Evolutionary conservation across 2,329 filamentous ascomycete genomes (phyloP), one percentile per base, ranked within the genome.

Genomic region (Parasarocladium wereldwijsianum): DNA sequence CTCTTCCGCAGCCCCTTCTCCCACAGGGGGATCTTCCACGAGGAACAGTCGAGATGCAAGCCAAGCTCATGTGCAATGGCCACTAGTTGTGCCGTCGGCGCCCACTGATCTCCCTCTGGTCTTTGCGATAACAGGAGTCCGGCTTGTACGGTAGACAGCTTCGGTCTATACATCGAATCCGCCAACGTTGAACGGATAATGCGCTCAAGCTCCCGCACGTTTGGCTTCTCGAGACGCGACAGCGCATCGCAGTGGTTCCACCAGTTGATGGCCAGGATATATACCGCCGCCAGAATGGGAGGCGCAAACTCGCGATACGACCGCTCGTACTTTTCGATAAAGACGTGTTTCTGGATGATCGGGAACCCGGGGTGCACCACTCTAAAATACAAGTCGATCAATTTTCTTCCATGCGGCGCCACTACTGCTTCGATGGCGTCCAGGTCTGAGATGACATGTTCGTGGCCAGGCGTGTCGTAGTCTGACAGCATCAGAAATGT

Each of bases 11-110:
- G 52, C 0, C 83, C 80, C 41, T 80, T 78, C 51, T 93, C 85
- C 84, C 85, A 93, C 0, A 66, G 65, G 17, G 85, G 82, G 32
- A 93, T 87, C 37, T 82, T 82, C 86, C 86, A 93, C 31, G 64
- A 63, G 5, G 77, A 72, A 55, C 84, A 93, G 52, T 93, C 84
- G 23, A 93, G 71, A 49, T 94, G 85, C 22, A 94, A 60, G 26
- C 86, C 86, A 3, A 94, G 65, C 50, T 93, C 84, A 50, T 93
- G 85, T 1, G 72, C 78, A 24, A 90, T 75, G 14, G 85, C 85
- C 7, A 93, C 83, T 13, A 93, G 58, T 47, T 93, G 85, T 4
- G 82, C 82, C 1, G 85, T 93, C 34, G 87, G 62, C 2, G 81
- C 79, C 72, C 85, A 87, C 31, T 85, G 78, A 43, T 83, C 78